A percentile compares a stretch with the other conserved stretches of the same genome.
Conservation (phyloP, 2,329 filamentous ascomycete species). For the Acrodontium crateriforme region DNA sequence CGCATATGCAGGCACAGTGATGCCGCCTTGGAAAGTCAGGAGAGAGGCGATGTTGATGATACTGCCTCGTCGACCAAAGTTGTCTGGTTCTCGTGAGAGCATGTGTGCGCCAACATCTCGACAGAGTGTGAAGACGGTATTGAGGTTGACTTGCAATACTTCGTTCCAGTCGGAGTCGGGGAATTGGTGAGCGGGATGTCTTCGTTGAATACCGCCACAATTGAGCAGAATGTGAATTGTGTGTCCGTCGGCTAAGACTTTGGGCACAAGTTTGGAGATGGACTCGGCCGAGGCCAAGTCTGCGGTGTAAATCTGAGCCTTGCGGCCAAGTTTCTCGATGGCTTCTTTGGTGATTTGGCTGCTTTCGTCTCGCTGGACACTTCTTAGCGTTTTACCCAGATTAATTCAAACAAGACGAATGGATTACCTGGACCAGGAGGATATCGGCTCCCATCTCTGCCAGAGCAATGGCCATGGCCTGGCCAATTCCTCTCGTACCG, state of each 20-base stretch:
- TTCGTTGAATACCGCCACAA: conserved; percentile 73
- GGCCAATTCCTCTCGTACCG: conserved; percentile 37
- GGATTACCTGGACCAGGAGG: conserved; percentile 33
- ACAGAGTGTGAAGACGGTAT: conserved; percentile 62
- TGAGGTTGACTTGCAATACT: conserved; percentile 78
- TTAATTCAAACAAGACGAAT: background rate
- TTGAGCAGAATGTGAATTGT: conserved; percentile 69
- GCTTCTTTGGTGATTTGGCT: conserved; percentile 44
- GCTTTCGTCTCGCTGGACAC: conserved; percentile 38
- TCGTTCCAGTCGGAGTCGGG: conserved; percentile 65
- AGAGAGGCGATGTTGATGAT: conserved; percentile 80
- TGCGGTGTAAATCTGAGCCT: conserved; percentile 52
- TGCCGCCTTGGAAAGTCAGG: conserved; percentile 70
- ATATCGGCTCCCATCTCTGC: conserved; percentile 39
- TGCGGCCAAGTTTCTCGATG: conserved; percentile 52
- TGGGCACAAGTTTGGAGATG: conserved; percentile 47
- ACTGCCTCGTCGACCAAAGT: conserved; percentile 46
- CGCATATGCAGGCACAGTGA: conserved; percentile 80
- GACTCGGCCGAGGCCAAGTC: conserved; percentile 51
- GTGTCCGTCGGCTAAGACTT: conserved; percentile 45
- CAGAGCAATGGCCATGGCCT: conserved; percentile 36
- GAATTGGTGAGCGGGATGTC: conserved; percentile 63
- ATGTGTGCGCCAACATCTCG: conserved; percentile 70
- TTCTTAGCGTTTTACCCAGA: background rate
- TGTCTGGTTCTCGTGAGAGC: conserved; percentile 40